Evolutionary conservation across 305 asterid genomes (phyloP).

Genomic region (Ilex paraguariensis): DNA sequence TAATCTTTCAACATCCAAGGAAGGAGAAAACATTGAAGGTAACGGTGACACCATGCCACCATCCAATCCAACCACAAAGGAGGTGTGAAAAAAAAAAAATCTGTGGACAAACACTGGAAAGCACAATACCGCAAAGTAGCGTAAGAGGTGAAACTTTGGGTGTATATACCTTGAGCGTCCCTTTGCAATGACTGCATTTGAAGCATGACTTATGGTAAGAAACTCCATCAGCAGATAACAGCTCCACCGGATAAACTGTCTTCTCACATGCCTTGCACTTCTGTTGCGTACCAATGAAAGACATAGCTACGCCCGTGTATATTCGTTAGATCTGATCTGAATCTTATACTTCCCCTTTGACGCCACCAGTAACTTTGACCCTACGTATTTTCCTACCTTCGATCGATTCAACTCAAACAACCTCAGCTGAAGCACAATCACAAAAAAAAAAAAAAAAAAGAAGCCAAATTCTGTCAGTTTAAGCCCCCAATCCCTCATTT

Average conservation of each 20-base stretch:
- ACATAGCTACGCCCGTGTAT: not conserved
- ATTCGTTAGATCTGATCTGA: not conserved
- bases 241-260: slow-evolving; percentile 7
- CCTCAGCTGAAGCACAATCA: too few species aligned
- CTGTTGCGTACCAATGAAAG: slow-evolving; percentile 4
- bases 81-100: too few species aligned
- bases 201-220: slow-evolving; percentile 2
- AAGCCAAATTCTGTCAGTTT: too few species aligned
- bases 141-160: too few species aligned
- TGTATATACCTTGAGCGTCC: not conserved
- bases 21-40: too few species aligned
- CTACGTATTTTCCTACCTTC: too few species aligned
- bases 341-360: not conserved
- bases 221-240: slow-evolving; percentile 4
- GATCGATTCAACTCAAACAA: too few species aligned
- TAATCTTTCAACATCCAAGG: not conserved
- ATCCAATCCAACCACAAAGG: too few species aligned
- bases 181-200: slow-evolving; percentile 4
- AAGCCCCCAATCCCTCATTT: not conserved
- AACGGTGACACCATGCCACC: not conserved
- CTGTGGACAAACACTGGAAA: too few species aligned
- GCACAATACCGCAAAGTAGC: too few species aligned
- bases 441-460: too few species aligned
- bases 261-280: slow-evolving; percentile 6
- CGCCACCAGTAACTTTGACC: too few species aligned